Conservation (phyloP, 352 stramenopile genomes). For the Pythium graminicola region DNA sequence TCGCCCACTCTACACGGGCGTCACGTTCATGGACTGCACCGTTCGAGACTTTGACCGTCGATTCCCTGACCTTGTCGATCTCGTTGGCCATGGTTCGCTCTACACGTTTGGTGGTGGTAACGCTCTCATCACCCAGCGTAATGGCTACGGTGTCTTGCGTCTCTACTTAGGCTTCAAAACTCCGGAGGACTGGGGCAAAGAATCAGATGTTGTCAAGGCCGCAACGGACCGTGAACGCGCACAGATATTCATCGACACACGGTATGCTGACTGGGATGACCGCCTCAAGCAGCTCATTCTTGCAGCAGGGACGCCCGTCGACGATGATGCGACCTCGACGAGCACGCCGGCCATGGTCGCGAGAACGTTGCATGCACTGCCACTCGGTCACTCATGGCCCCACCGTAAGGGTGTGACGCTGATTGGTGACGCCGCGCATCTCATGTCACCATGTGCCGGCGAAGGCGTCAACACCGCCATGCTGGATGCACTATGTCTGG, state of each 20-base stretch:
- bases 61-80: conserved; percentile 15
- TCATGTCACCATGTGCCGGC: conserved; percentile 32
- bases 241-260: conserved; percentile 2
- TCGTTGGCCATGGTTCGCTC: conserved; percentile 18
- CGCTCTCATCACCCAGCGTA: conserved; percentile 19
- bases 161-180: conserved; percentile 20
- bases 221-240: conserved; percentile 6
- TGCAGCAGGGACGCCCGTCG: not conserved
- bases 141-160: conserved; percentile 19
- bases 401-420: conserved; percentile 21
- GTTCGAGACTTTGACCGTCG: conserved; percentile 17
- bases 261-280: conserved; percentile 15
- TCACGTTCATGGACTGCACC: conserved; percentile 14
- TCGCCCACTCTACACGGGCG: conserved; percentile 2
- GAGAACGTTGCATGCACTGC: conserved; percentile 12
- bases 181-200: not conserved
- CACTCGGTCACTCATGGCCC: conserved; percentile 8
- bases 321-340: not conserved
- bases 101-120: conserved; percentile 16
- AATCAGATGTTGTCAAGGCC: not conserved
- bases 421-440: conserved; percentile 29
- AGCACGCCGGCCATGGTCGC: conserved; percentile 1
- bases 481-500: conserved; percentile 22
- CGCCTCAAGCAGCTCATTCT: conserved; percentile 9
- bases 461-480: conserved; percentile 32